Conservation (phyloP, 176 grass and related monocot species). For the Pontederia paniculata region DNA sequence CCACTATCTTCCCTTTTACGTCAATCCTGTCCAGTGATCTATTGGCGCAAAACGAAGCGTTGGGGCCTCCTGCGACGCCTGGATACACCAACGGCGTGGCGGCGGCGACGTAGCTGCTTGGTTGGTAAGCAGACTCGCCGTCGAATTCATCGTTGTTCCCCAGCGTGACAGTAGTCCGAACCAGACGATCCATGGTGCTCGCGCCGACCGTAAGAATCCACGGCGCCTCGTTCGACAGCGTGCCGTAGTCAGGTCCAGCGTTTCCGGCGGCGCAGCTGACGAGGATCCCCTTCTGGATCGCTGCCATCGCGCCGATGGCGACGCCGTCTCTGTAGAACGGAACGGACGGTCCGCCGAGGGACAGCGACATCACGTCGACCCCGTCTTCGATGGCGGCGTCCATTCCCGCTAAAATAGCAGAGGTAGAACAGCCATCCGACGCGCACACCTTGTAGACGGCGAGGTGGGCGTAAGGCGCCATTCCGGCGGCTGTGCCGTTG, state of each 20-base stretch:
- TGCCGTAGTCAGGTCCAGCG: neutral
- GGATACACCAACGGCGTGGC: neutral
- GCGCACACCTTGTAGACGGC: constrained; percentile 22
- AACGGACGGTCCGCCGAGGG: constrained; percentile 12
- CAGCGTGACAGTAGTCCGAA: constrained; percentile 31
- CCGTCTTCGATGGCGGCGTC: constrained; percentile 14
- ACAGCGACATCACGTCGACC: constrained; percentile 20
- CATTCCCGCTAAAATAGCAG: constrained; percentile 2
- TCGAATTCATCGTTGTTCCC: neutral
- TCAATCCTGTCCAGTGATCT: neutral
- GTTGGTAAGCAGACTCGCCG: neutral
- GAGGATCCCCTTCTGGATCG: constrained; percentile 28
- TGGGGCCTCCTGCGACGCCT: neutral
- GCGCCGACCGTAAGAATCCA: constrained; percentile 48
- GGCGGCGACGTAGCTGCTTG: neutral
- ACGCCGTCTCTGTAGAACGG: constrained; percentile 28
- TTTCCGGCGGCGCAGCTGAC: constrained; percentile 45
- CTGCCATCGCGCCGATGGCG: constrained; percentile 41
- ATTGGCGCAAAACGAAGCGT: neutral
- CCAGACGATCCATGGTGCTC: constrained; percentile 37
- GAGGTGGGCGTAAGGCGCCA: constrained; percentile 14
- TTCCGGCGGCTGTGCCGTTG: constrained; percentile 2
- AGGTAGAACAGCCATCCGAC: neutral
- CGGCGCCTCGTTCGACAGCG: constrained; percentile 42
- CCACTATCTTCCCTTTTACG: neutral